These are phyloP conservation scores for Microbotryomycetes sp. DNA, from an alignment of 1,284 basidiomycete species.

Conservation along the genomic window DNA sequence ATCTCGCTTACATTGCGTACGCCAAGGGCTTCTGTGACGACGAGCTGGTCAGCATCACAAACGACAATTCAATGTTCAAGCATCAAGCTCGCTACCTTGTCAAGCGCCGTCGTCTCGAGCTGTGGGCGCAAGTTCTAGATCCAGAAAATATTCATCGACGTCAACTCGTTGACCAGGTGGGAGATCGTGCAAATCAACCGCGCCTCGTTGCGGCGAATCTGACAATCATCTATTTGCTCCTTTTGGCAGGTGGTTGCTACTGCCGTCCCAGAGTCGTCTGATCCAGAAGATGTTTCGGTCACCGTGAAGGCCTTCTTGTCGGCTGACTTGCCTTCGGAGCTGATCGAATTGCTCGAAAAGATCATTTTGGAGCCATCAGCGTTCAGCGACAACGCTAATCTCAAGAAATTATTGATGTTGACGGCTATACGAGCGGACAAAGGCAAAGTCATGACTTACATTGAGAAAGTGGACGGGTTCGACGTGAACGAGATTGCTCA, in stretches of 20 bases:
- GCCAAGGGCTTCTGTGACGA: slow-evolving; percentile 99
- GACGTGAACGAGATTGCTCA: slow-evolving; percentile 91
- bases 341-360: slow-evolving; percentile 97
- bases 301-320: slow-evolving; percentile 99
- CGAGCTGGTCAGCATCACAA: slow-evolving; percentile 93
- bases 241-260: slow-evolving; percentile 71
- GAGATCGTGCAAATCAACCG: neutral
- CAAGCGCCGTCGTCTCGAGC: slow-evolving; percentile 88
- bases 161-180: slow-evolving; percentile 86
- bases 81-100: slow-evolving; percentile 98
- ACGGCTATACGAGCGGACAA: slow-evolving; percentile 97
- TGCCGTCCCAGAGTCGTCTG: slow-evolving; percentile 92
- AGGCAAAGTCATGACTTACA: slow-evolving; percentile 97
- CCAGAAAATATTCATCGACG: slow-evolving; percentile 88
- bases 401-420: slow-evolving; percentile 89
- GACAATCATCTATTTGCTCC: neutral
- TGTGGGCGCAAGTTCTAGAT: slow-evolving; percentile 92
- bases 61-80: slow-evolving; percentile 99
- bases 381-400: slow-evolving; percentile 93
- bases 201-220: slow-evolving; percentile 15
- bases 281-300: slow-evolving; percentile 96
- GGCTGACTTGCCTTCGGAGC: slow-evolving; percentile 92
- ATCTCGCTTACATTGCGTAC: slow-evolving; percentile 98
- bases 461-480: slow-evolving; percentile 94
- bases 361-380: slow-evolving; percentile 96